Conservation (phyloP, 805 yeast species). For the Starmerella floricola region DNA sequence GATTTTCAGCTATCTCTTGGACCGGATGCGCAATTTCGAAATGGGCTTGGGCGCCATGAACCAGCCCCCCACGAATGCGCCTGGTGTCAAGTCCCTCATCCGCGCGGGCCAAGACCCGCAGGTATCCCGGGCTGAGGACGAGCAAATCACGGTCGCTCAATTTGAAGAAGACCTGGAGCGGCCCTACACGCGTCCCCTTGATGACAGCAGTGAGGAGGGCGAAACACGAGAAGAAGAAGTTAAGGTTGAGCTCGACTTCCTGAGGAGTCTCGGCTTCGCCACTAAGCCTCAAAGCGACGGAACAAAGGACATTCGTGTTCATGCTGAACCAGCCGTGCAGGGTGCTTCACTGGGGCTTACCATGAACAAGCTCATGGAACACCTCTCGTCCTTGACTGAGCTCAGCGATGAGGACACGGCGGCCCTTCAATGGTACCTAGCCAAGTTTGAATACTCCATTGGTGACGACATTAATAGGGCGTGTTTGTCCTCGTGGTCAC, state of each 20-base stretch:
- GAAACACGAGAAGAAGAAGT: slow-evolving; percentile 22
- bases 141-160: slow-evolving; percentile 30
- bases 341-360: slow-evolving; percentile 31
- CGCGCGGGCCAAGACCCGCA: slow-evolving; percentile 32
- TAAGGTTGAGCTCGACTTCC: slow-evolving; percentile 24
- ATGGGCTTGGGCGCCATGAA: slow-evolving; percentile 23
- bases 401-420: slow-evolving; percentile 29
- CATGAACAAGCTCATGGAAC: slow-evolving; percentile 27
- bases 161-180: slow-evolving; percentile 29
- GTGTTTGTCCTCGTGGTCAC: slow-evolving; percentile 33
- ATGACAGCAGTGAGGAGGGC: slow-evolving; percentile 14
- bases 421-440: slow-evolving; percentile 32
- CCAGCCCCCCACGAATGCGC: slow-evolving; percentile 21
- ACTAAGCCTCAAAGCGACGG: slow-evolving; percentile 5
- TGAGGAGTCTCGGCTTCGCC: slow-evolving; percentile 25
- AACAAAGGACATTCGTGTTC: slow-evolving; percentile 21
- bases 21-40: slow-evolving; percentile 29
- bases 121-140: slow-evolving; percentile 25
- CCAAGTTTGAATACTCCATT: slow-evolving; percentile 31
- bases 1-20: slow-evolving; percentile 30
- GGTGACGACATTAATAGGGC: slow-evolving; percentile 29
- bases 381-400: slow-evolving; percentile 26
- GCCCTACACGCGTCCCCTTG: slow-evolving; percentile 21
- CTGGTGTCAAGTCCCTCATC: slow-evolving; percentile 32
- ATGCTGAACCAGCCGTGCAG: slow-evolving; percentile 29